Evolutionary conservation across 441 rosid genomes (phyloP), one percentile per base, ranked within the genome.

Genomic region (Raphanus hybrid): DNA sequence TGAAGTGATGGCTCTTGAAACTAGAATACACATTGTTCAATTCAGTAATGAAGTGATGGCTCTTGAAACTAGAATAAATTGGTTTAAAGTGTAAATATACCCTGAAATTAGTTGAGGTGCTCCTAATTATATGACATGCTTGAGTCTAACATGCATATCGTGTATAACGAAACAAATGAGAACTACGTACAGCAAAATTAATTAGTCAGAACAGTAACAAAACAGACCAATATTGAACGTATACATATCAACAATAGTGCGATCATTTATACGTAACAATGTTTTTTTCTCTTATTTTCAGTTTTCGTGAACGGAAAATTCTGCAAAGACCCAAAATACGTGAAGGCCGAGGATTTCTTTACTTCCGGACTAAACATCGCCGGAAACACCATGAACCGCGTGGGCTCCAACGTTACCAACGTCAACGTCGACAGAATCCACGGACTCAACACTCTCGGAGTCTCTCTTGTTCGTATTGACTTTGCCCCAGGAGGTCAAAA

Each of bases 251-350:
- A 14, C 20, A 50, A 14, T 7, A 15, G 15, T 52, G 58, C 10
- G 23, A 52, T 3, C 6, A 15, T 2, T 52, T 6, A 50, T 50
- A 52, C 4, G 10, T 52, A 52, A 52, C 58, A 3, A 52, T 6
- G 23, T 52, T 2, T 52, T 37, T 0, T 14, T 52, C 58, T 52
- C 45, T 59, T 64, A 7, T 3, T 63, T 48, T 77, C 82, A 86
- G 92, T 85, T 67, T 84, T 81, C 69, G 84, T 90, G 54, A 88
- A 88, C 66, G 92, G 90, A 3, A 88, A 86, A 69, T 83, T 88
- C 70, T 88, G 92, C 85, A 85, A 82, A 82, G 84, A 87, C 60
- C 94, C 92, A 9, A 80, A 76, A 45, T 75, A 62, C 10, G 86
- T 64, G 8, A 84, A 43, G 1, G 80, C 87, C 1, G 79, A 87